Evolutionary conservation across 1,284 basidiomycete genomes (phyloP), one percentile per base, ranked within the genome.

Genomic region (Ceratobasidium sp.): DNA sequence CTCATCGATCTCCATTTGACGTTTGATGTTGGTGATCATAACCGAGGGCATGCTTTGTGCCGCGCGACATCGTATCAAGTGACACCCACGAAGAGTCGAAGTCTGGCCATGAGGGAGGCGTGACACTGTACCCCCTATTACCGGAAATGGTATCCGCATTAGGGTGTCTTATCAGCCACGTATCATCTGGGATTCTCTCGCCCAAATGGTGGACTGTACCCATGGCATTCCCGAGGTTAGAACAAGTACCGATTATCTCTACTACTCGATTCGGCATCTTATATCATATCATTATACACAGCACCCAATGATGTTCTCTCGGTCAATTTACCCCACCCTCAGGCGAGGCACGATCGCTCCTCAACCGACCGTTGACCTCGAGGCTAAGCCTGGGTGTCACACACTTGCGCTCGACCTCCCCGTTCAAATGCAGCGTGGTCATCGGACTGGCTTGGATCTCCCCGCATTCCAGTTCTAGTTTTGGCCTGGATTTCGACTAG

Each of bases 271-370:
- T 20, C 50, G 50, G 50, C 7, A 31, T 53, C 27, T 53, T 32
- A 20, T 47, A 20, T 6, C 45, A 12, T 20, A 20, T 6, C n/a
- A 8, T 15, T 12, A 20, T 12, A 20, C 7, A 12, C 20, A 53
- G 10, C 10, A 53, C 20, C 50, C 29, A 32, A 32, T 27, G 50
- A 27, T 20, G 50, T 32, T 53, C 10, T 13, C 40, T 40, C 60
- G 60, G 60, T 40, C 45, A 64, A 64, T 45, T 52, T 40, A 49
- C 43, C 25, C 47, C 57, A 50, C 22, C n/a, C 43, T 40, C 47
- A 64, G n/a, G 22, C 60, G 60, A 64, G 60, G 34, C 47, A 35
- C 34, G 45, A 64, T 64, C 60, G 60, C 60, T 47, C 47, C 34
- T 64, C 47, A 40, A 15, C 45, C 20, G 47, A 47, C 34, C 60